Evolutionary conservation across 129 eudicot species (phyloP).

Genomic region (Logfia minima): DNA sequence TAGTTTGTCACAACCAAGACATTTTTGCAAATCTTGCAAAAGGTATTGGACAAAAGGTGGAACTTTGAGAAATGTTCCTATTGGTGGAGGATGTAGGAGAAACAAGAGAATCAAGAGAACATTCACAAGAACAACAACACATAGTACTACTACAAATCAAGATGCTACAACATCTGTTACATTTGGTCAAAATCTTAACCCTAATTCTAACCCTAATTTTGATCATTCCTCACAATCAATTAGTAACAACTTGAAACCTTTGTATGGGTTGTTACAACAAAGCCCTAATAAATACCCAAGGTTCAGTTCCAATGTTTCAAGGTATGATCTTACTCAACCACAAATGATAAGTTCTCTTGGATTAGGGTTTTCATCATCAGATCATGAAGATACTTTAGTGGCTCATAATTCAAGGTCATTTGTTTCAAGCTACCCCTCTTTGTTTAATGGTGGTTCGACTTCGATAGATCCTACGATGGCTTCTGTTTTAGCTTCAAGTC

Average conservation of each 20-base stretch:
- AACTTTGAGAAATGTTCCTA: constrained; percentile 77
- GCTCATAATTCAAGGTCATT: constrained; percentile 23
- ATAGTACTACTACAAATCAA: background rate
- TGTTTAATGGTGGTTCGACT: constrained; percentile 36
- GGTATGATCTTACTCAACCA: constrained; percentile 43
- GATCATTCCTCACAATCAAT: constrained; percentile 8
- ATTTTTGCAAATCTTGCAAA: constrained; percentile 80
- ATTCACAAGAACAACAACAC: constrained; percentile 3
- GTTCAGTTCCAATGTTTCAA: constrained; percentile 36
- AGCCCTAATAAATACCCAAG: constrained; percentile 39
- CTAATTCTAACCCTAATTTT: constrained; percentile 26
- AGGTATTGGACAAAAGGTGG: constrained; percentile 92
- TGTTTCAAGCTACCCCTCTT: constrained; percentile 33
- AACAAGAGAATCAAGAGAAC: constrained; percentile 63
- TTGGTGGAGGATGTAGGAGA: constrained; percentile 82
- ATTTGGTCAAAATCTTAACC: background rate
- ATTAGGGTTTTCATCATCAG: constrained; percentile 63
- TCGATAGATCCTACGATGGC: constrained; percentile 39
- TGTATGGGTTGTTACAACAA: constrained; percentile 46
- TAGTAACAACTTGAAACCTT: constrained; percentile 36
- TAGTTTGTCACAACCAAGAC: constrained; percentile 79
- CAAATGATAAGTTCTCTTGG: constrained; percentile 42
- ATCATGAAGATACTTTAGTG: constrained; percentile 21
- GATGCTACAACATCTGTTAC: background rate
- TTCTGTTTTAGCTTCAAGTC: constrained; percentile 39